Base-by-base conservation (phyloP, 2,329 filamentous ascomycete genomes). In the Phaeosphaeriaceae sp. region DNA sequence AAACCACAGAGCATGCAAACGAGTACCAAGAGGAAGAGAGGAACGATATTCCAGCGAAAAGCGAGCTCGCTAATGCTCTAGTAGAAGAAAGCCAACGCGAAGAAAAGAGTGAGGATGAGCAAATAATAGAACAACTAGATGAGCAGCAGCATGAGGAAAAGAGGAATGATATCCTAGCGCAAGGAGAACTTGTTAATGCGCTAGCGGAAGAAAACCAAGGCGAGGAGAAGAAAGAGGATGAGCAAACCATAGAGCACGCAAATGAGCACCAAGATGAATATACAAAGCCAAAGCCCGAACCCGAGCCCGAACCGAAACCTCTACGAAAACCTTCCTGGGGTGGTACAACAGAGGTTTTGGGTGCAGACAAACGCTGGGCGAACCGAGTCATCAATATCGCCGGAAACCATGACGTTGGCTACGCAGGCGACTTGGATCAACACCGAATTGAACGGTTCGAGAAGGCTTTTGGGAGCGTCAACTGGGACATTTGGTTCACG, bases 381-480 rank as follows among this genome's bases (percentile, higher is more conserved):
- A 81, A 79, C 33, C 83, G 88, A 46, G 81, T 97, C 56, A 91
- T 99, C 70, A 95, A 96, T 61, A 85, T 97, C 20, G 92, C 87
- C 0, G 94, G 94, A 1, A 99, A 99, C 67, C 94, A 99, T 70
- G 94, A 99, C 72, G 87, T 99, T 66, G 94, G 94, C 28, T 99
- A 99, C 70, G 91, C 92, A 0, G 94, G 94, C 3, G 94, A 99
- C 72, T 81, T 97, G 53, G 91, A 88, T 33, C 76, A 81, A n/a
- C 80, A 85, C 53, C 85, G 92, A 3, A 79, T 97, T 46, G 79
- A 84, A 21, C 84, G 94, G 1, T 99, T 97, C 68, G 92, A 96
- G 74, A 80, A 82, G 17, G 83, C 83, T 1, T 99, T 96, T 76
- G 94, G 94, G 48, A 89, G 86, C 57, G 85, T 89, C 15, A 96